Evolutionary conservation across 2,329 filamentous ascomycete genomes (phyloP), one percentile per base, ranked within the genome.

Genomic region (Nemania bipapillata): DNA sequence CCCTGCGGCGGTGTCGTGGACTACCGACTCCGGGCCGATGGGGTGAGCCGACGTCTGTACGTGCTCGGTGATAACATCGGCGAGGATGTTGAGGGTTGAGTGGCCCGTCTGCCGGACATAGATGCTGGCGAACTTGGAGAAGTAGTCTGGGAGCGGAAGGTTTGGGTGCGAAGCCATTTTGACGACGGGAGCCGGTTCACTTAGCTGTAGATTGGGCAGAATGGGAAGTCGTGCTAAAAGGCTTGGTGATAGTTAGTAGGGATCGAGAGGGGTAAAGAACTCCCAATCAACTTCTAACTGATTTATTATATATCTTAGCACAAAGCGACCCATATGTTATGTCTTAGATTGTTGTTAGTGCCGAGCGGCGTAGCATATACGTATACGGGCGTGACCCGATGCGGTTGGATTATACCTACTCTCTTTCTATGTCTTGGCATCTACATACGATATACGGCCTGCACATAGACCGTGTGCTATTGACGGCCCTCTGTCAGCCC

Each of bases 1-100:
- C 4, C 77, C 76, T 11, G 76, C 72, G n/a, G 77, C 77, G n/a
- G 74, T 77, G 68, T 77, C 77, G 55, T 78, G 76, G 50, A 78
- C 73, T 49, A 78, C 68, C 9, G 77, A 78, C 37, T 74, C 71
- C 26, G 70, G 57, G 30, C 70, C 70, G 24, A 76, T 68, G 8
- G 75, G 74, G 24, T 74, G 28, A 15, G 70, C 53, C 17, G 77
- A 77, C 4, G 68, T 76, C 67, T 77, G 76, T 49, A 77, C 73
- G 72, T 76, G 35, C 8, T 74, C 66, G 28, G 52, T 59, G 61
- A 76, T 75, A 68, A 73, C 68, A 28, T 75, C 65, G 53, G 70
- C 68, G 45, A 78, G 73, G 37, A 77, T 76, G 53, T 76, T 71
- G 52, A 77, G 65, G 0, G 77, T 78, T 40, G 77, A 70, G 54